Percentiles rank a stretch among this genome's conserved stretches.
Evolutionary conservation across 768 basidiomycete species (phyloP).

Genomic region (Neoboletus magnificus): DNA sequence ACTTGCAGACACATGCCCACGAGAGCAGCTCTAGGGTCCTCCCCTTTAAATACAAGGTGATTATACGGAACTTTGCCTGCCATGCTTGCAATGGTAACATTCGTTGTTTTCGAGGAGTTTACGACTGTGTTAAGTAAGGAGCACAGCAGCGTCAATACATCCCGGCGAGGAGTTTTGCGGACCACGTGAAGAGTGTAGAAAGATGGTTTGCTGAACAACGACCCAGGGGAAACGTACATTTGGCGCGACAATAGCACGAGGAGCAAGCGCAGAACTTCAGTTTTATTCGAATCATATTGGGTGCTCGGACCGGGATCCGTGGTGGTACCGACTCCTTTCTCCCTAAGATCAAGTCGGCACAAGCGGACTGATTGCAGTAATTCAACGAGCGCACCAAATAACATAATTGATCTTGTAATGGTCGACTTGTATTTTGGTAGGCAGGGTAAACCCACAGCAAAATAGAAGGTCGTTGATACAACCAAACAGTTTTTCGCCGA

Average conservation of each 20-base stretch:
- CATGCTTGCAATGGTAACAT: slow-evolving; percentile 60
- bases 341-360: slow-evolving; percentile 49
- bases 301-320: slow-evolving; percentile 62
- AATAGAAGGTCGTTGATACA: slow-evolving; percentile 85
- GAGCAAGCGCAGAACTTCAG: slow-evolving; percentile 85
- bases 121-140: slow-evolving; percentile 89
- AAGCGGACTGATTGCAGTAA: slow-evolving; percentile 1
- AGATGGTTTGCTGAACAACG: slow-evolving; percentile 69
- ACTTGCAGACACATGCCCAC: slow-evolving; percentile 76
- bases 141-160: slow-evolving; percentile 90
- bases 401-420: slow-evolving; percentile 83
- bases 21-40: slow-evolving; percentile 70
- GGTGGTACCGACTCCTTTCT: slow-evolving; percentile 92
- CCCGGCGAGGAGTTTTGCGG: slow-evolving; percentile 69
- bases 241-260: slow-evolving; percentile 87
- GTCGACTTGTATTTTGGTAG: slow-evolving; percentile 70
- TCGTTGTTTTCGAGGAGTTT: slow-evolving; percentile 55
- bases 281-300: slow-evolving; percentile 74
- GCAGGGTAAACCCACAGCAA: slow-evolving; percentile 91
- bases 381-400: slow-evolving; percentile 64
- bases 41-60: slow-evolving; percentile 87
- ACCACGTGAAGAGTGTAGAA: slow-evolving; percentile 76
- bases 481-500: slow-evolving; percentile 77
- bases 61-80: slow-evolving; percentile 84
- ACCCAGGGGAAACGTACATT: slow-evolving; percentile 74